These are phyloP conservation scores for Pichia sp. DNA, from an alignment of 1,139 yeast genomes.

Conservation along the genomic window DNA sequence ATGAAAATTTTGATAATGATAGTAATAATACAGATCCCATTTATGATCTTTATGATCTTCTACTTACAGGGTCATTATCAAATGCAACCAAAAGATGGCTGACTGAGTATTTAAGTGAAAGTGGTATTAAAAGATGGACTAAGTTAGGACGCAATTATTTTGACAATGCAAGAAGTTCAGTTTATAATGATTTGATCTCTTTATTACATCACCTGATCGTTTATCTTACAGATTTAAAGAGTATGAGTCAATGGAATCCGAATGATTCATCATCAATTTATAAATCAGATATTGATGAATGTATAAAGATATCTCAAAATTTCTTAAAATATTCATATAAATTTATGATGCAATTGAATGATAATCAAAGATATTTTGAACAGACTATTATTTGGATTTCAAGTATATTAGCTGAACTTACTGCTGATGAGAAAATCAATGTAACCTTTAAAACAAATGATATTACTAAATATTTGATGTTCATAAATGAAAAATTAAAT, in stretches of 20 bases:
- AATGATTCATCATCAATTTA: constrained; percentile 30
- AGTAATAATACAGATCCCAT: constrained; percentile 22
- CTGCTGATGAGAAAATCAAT: constrained; percentile 25
- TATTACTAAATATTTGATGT: constrained; percentile 23
- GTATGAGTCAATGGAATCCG: constrained; percentile 34
- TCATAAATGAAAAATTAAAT: constrained; percentile 15
- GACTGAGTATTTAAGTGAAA: constrained; percentile 52
- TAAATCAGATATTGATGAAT: constrained; percentile 25
- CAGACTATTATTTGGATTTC: constrained; percentile 46
- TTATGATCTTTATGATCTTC: constrained; percentile 41
- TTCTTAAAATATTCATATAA: constrained; percentile 36
- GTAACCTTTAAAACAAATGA: constrained; percentile 21
- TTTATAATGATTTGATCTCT: constrained; percentile 49
- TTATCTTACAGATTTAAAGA: constrained; percentile 42
- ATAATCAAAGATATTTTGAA: constrained; percentile 47
- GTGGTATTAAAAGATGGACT: constrained; percentile 58
- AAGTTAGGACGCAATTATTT: constrained; percentile 45
- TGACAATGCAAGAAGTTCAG: constrained; percentile 40
- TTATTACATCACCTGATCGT: constrained; percentile 53
- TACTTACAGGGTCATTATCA: constrained; percentile 54
- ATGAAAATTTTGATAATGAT: constrained; percentile 3
- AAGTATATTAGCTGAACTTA: constrained; percentile 28
- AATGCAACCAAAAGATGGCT: constrained; percentile 44
- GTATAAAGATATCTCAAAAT: constrained; percentile 31
- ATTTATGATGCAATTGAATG: constrained; percentile 42